Conservation (phyloP, 2,329 filamentous ascomycete genomes). For the Paraphaeosphaeria minitans region DNA sequence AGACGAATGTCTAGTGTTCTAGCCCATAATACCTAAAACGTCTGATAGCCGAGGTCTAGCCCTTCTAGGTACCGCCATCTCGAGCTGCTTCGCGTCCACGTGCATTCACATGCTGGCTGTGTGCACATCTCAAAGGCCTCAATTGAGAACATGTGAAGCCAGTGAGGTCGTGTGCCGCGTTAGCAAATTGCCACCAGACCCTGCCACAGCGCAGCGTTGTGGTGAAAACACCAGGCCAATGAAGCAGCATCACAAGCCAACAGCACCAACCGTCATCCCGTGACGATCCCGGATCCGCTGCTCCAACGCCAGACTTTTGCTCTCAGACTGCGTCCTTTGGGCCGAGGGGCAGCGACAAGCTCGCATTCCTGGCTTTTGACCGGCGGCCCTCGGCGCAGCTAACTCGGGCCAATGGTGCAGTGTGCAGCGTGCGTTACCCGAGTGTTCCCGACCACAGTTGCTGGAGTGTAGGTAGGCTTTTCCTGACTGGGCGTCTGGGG, state of each 20-base stretch:
- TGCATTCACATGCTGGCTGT: conserved; percentile 35
- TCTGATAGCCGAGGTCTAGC: conserved; percentile 6
- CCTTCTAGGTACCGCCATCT: neutral
- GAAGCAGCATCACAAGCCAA: conserved; percentile 28
- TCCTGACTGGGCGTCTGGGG: conserved; percentile 26
- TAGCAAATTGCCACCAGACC: neutral
- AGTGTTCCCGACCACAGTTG: conserved; percentile 33
- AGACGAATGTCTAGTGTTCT: conserved; percentile 6
- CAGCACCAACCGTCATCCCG: conserved; percentile 43
- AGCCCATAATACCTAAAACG: conserved; percentile 1
- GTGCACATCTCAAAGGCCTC: conserved; percentile 14
- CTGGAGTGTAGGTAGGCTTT: conserved; percentile 19
- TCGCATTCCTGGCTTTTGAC: conserved; percentile 16
- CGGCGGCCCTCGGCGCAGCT: conserved; percentile 34
- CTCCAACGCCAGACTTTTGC: conserved; percentile 31
- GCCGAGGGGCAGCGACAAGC: conserved; percentile 35
- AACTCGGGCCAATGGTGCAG: conserved; percentile 43
- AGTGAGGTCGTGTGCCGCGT: conserved; percentile 26
- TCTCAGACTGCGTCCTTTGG: conserved; percentile 35
- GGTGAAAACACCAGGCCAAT: neutral
- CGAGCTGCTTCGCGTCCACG: neutral
- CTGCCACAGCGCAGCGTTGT: neutral
- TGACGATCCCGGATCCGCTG: conserved; percentile 30
- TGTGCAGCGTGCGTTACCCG: conserved; percentile 30
- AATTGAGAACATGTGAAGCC: conserved; percentile 38